These are phyloP conservation scores for Trichomonas vaginalis DNA, from an alignment of 208 protist genomes.

Conservation along the genomic window DNA sequence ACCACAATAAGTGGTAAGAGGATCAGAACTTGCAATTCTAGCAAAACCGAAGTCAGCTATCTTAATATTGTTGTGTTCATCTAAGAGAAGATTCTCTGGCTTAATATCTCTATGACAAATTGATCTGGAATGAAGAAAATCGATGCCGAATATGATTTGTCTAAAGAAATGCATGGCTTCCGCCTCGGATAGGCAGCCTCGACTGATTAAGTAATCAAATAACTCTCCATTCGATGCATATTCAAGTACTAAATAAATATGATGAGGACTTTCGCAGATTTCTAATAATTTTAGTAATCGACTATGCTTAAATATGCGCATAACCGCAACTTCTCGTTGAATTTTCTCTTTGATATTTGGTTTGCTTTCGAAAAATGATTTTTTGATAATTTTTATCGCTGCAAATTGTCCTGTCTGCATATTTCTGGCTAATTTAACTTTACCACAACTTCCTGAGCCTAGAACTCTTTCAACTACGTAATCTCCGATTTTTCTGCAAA, in stretches of 20 bases:
- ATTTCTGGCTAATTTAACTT: neutral
- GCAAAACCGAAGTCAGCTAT: constrained; percentile 25
- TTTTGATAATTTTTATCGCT: constrained; percentile 15
- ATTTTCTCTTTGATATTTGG: neutral
- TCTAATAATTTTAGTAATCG: neutral
- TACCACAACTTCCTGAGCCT: neutral
- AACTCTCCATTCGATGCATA: constrained; percentile 7
- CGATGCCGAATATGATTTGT: neutral
- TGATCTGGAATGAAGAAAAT: neutral
- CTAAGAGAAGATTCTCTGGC: neutral
- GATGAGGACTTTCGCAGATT: neutral
- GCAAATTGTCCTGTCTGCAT: neutral
- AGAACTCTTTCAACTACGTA: neutral
- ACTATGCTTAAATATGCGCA: neutral
- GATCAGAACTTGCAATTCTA: neutral
- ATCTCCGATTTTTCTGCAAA: neutral
- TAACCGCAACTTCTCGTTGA: neutral
- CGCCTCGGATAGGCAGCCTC: neutral
- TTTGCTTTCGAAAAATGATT: neutral
- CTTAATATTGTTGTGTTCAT: constrained; percentile 14
- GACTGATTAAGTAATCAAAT: neutral
- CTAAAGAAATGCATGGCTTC: neutral
- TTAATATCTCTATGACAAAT: constrained; percentile 4
- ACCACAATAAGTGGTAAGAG: constrained; percentile 17
- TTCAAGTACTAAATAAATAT: neutral